These are phyloP conservation scores for Zanthoxylum bungeanum DNA, from an alignment of 345 rosid genomes.

Conservation along the genomic window DNA sequence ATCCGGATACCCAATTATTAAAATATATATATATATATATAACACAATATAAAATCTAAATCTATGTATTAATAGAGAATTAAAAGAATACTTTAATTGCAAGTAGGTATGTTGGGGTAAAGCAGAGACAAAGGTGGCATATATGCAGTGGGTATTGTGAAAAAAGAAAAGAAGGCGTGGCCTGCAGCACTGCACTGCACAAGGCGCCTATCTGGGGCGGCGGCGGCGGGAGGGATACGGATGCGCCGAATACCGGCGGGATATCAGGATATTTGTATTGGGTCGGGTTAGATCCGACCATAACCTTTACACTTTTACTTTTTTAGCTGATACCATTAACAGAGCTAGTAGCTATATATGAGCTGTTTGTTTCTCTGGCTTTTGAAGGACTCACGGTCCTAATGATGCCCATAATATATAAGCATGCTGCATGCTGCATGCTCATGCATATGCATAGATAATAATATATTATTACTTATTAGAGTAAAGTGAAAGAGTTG, in stretches of 20 bases:
- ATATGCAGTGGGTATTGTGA: constrained; percentile 7
- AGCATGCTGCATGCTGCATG: no score
- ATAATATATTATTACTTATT: no score
- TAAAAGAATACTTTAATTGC: background rate
- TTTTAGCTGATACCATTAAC: background rate
- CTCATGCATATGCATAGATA: no score
- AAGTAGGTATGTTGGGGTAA: background rate
- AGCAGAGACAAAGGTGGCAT: constrained; percentile 19
- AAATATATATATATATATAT: no score
- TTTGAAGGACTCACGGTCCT: background rate
- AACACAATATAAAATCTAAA: no score
- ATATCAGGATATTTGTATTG: constrained; percentile 7
- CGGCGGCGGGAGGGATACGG: constrained; percentile 13
- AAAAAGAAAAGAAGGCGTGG: constrained; percentile 17
- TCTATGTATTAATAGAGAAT: background rate
- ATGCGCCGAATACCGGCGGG: constrained; percentile 21
- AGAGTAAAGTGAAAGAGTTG: background rate
- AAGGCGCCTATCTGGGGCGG: constrained; percentile 13
- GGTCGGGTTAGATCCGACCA: constrained; percentile 14
- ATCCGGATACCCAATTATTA: no score
- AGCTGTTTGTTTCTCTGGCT: background rate
- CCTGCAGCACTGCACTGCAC: background rate
- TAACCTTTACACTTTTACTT: background rate
- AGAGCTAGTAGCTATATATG: no score
- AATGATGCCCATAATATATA: background rate